phyloP scores from a whole-genome alignment of 2,329 filamentous ascomycete genomes.

The Juglanconis juglandina region DNA sequence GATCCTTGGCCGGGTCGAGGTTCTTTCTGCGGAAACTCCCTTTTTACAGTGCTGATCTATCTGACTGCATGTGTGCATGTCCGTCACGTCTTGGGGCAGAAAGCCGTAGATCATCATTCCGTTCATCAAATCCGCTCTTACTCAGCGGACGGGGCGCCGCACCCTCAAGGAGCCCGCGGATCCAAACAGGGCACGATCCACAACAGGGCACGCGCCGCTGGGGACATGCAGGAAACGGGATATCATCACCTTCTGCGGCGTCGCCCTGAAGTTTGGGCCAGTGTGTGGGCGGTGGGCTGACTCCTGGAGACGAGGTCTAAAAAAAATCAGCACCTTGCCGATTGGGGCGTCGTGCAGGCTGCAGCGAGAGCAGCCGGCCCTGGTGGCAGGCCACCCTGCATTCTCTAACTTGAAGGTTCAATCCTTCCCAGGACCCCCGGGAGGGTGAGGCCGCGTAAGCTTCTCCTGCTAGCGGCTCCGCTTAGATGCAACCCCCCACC shows the following conservation, averaged over 20 bases:
- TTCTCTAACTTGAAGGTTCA: neutral
- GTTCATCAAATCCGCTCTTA: neutral
- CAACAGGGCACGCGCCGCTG: too few species aligned
- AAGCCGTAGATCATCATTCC: neutral
- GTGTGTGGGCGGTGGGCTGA: too few species aligned
- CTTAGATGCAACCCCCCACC: conserved; percentile 12
- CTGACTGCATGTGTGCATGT: neutral
- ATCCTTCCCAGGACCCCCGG: conserved; percentile 1
- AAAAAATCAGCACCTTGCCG: too few species aligned
- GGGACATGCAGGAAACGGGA: too few species aligned
- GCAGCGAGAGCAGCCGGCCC: too few species aligned
- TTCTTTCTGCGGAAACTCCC: neutral
- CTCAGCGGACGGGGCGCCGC: neutral
- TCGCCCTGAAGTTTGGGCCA: too few species aligned
- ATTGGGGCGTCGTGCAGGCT: too few species aligned
- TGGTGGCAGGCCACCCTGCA: too few species aligned
- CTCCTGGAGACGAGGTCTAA: too few species aligned
- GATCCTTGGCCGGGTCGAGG: neutral
- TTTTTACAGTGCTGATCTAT: neutral
- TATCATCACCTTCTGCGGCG: too few species aligned
- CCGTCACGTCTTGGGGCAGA: neutral
- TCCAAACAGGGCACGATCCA: too few species aligned
- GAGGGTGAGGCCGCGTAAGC: conserved; percentile 18
- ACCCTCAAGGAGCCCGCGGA: too few species aligned
- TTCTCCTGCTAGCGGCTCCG: conserved; percentile 18